phyloP scores from a whole-genome alignment of 2,329 filamentous ascomycete species.

The Venturia carpophila region DNA sequence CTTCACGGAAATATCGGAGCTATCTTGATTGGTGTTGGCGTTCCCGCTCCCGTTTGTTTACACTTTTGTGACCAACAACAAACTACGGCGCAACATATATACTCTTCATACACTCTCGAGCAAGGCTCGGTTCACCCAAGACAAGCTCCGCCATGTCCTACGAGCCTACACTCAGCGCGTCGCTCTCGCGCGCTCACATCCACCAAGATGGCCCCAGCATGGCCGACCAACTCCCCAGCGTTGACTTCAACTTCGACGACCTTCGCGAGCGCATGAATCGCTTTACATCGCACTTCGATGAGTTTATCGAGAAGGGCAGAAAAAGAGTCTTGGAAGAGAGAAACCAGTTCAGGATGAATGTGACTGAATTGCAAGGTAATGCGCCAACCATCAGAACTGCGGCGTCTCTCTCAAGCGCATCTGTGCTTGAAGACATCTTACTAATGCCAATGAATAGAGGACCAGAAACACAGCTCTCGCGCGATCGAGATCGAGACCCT shows the following conservation, averaged over 20 bases:
- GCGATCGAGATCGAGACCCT: conserved; percentile 76
- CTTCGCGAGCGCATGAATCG: conserved; percentile 89
- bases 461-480: conserved; percentile 80
- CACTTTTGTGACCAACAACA: background rate
- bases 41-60: conserved; percentile 9
- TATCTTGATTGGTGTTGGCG: background rate
- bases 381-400: conserved; percentile 20
- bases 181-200: conserved; percentile 50
- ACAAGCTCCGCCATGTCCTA: conserved; percentile 36
- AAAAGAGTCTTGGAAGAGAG: conserved; percentile 87
- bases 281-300: conserved; percentile 84
- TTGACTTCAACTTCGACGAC: conserved; percentile 95
- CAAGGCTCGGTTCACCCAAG: background rate
- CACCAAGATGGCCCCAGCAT: conserved; percentile 51
- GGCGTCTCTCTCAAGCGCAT: background rate
- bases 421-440: background rate
- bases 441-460: conserved; percentile 51
- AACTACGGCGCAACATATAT: background rate
- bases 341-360: conserved; percentile 85
- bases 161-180: conserved; percentile 61
- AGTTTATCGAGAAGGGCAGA: conserved; percentile 84
- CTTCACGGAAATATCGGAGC: background rate
- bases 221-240: conserved; percentile 72
- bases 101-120: background rate
- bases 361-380: conserved; percentile 82